Evolutionary conservation across 2,329 filamentous ascomycete genomes (phyloP), one percentile per base, ranked within the genome.

Genomic region (Pseudogymnoascus sp.): DNA sequence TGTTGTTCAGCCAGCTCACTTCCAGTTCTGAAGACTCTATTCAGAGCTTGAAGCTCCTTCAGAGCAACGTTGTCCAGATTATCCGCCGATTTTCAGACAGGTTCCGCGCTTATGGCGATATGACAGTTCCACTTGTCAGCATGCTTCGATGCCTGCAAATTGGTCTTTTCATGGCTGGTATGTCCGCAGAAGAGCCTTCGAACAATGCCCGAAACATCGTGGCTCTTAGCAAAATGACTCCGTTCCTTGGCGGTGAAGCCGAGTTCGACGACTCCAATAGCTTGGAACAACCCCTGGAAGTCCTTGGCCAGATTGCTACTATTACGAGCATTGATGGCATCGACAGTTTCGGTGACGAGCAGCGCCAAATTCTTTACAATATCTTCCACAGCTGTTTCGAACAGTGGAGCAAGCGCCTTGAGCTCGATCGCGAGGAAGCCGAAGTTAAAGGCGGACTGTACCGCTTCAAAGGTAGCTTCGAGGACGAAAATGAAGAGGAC

Each of bases 61-160:
- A 79, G 59, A 76, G 79, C 38, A 87, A 87, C 63, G 77, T 95
- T n/a, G 76, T 79, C 5, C 85, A 89, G 65, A 84, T 96, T 40
- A 84, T 89, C 59, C 78, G 82, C 61, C 84, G 93, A 49, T 81
- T 99, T 6, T 82, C 81, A 1, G 79, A 83, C 31, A 81, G 86
- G 37, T 96, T 92, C 71, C 83, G 86, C 40, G 86, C 86, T 12
- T 97, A 97, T 70, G 90, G 91, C 65, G 95, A 99, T 71, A 84
- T 97, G 68, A 90, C 89, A 0, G 80, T 84, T 49, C 93, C 91
- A 3, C 82, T 91, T 9, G 81, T 91, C 49, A 90, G 89, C 61
- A 89, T 97, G 66, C 79, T 97, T 45, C 86, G 89, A 63, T 90
- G 90, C 68, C 78, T 97, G 8, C 85, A 88, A 67, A 78, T 96